phyloP scores from a whole-genome alignment of 1,139 yeast species.

The Yamadazyma membranifaciens region DNA sequence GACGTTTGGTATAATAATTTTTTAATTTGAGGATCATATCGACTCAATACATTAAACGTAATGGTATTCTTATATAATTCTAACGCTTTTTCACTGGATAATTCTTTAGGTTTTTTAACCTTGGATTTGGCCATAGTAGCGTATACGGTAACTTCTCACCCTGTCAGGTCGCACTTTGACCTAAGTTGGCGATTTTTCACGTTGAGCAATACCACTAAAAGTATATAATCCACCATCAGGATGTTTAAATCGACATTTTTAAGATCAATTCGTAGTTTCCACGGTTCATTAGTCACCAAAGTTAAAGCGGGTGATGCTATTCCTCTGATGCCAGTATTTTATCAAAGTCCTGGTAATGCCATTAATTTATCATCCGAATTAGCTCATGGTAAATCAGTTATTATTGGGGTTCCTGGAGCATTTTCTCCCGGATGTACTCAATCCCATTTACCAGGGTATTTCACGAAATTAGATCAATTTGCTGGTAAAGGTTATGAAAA shows the following conservation, averaged over 20 bases:
- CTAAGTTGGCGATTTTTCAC: too few relatives aligned
- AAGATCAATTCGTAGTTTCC: constrained; percentile 1
- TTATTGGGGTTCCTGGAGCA: constrained; percentile 90
- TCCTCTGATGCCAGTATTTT: constrained; percentile 57
- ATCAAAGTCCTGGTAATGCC: constrained; percentile 66
- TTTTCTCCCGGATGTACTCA: constrained; percentile 85
- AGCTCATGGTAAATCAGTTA: constrained; percentile 50
- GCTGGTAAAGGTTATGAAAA: constrained; percentile 61
- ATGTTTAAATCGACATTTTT: neutral
- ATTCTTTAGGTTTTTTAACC: constrained; percentile 8
- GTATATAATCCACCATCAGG: too few relatives aligned
- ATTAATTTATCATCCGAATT: constrained; percentile 61
- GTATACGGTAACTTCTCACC: neutral
- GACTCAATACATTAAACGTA: constrained; percentile 76
- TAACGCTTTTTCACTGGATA: constrained; percentile 29
- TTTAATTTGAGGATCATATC: constrained; percentile 80
- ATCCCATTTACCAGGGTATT: constrained; percentile 76
- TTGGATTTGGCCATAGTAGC: constrained; percentile 6
- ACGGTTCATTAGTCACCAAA: constrained; percentile 1
- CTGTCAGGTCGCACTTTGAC: too few relatives aligned
- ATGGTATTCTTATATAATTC: constrained; percentile 67
- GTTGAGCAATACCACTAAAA: too few relatives aligned
- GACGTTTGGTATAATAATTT: constrained; percentile 74
- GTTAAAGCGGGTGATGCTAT: constrained; percentile 49
- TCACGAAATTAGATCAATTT: constrained; percentile 50